phyloP scores from a whole-genome alignment of 1,284 basidiomycete genomes.

The Grifola frondosa region DNA sequence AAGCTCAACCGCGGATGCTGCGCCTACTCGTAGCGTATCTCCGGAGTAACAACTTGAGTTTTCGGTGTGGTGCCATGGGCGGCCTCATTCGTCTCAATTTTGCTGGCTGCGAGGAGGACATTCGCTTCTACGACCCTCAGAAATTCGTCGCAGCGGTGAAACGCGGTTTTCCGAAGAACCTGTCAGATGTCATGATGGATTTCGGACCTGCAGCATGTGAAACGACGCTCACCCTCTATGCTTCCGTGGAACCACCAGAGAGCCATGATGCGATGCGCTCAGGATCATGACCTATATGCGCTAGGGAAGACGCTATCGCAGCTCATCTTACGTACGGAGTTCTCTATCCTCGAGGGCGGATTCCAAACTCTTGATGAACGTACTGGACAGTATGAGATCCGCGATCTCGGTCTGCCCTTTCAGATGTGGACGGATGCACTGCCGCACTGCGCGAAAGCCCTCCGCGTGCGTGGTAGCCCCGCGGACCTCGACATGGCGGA shows the following conservation, averaged over 20 bases:
- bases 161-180: constrained; percentile 42
- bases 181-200: constrained; percentile 43
- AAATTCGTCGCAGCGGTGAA: constrained; percentile 36
- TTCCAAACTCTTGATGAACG: constrained; percentile 43
- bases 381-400: constrained; percentile 38
- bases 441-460: constrained; percentile 51
- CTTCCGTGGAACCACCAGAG: constrained; percentile 42
- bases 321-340: constrained; percentile 53
- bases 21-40: constrained; percentile 51
- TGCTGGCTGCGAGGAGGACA: constrained; percentile 41
- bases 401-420: constrained; percentile 52
- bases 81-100: constrained; percentile 48
- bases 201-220: constrained; percentile 48
- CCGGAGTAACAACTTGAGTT: constrained; percentile 48
- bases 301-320: constrained; percentile 48
- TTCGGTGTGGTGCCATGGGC: constrained; percentile 44
- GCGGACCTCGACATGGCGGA: constrained; percentile 51
- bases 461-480: constrained; percentile 40
- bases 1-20: constrained; percentile 40
- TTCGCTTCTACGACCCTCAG: constrained; percentile 41
- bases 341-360: constrained; percentile 50
- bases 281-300: constrained; percentile 46
- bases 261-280: constrained; percentile 46
- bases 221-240: constrained; percentile 37
- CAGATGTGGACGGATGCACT: constrained; percentile 52